A percentile compares a stretch with the other conserved stretches of the same genome.
phyloP scores from a whole-genome alignment of 176 grass and related monocot species.

The Thinopyrum elongatum region DNA sequence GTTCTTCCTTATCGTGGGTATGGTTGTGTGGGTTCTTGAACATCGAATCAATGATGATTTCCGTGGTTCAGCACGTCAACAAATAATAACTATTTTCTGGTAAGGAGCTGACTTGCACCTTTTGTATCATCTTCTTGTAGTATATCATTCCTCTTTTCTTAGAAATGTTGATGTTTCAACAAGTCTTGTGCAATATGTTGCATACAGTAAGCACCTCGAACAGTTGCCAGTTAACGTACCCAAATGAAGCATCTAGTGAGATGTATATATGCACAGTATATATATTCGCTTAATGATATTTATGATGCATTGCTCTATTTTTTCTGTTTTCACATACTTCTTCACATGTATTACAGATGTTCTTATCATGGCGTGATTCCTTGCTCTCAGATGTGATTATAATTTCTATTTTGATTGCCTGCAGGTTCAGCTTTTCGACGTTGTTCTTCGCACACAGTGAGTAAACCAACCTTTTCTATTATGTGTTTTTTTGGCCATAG shows the following conservation, averaged over 20 bases:
- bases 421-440: slow-evolving; percentile 98
- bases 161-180: slow-evolving; percentile 4
- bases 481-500: slow-evolving; percentile 4
- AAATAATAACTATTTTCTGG: slow-evolving; percentile 86
- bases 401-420: slow-evolving; percentile 26
- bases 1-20: slow-evolving; percentile 76
- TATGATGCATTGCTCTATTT: no score
- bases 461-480: slow-evolving; percentile 42
- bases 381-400: slow-evolving; percentile 8
- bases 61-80: slow-evolving; percentile 65
- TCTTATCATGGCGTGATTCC: slow-evolving; percentile 6
- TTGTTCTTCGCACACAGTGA: slow-evolving; percentile 97
- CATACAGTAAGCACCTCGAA: background rate
- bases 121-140: background rate
- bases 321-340: background rate
- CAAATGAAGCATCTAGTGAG: slow-evolving; percentile 1
- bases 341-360: background rate
- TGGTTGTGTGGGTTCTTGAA: slow-evolving; percentile 89
- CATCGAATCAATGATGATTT: slow-evolving; percentile 96
- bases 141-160: background rate
- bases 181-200: background rate
- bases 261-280: background rate
- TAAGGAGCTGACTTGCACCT: slow-evolving; percentile 38
- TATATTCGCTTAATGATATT: background rate
- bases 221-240: background rate